phyloP scores from a whole-genome alignment of 441 rosid genomes.

The Raphanus hybrid region DNA sequence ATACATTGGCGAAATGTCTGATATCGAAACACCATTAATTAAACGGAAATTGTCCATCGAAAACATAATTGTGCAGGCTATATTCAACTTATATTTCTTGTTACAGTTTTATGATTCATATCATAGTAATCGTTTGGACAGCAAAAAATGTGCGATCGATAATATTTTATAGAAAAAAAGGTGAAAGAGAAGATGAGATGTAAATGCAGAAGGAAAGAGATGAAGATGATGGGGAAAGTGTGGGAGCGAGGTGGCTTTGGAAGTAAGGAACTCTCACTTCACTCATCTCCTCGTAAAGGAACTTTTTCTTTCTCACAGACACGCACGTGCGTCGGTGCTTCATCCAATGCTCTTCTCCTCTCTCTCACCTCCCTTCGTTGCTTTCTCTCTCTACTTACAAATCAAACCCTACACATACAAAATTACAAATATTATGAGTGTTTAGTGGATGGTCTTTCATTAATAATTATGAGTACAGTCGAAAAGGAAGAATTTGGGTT shows the following conservation, averaged over 20 bases:
- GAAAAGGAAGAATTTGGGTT: no score
- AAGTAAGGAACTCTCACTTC: slow-evolving; percentile 38
- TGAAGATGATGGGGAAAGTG: slow-evolving; percentile 35
- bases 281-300: slow-evolving; percentile 48
- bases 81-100: not conserved
- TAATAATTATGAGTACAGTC: no score
- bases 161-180: not conserved
- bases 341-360: slow-evolving; percentile 37
- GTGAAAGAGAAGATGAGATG: not conserved
- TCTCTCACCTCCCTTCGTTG: not conserved
- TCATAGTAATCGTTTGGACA: not conserved
- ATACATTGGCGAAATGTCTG: no score
- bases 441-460: not conserved
- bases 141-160: not conserved
- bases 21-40: no score
- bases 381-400: slow-evolving; percentile 16
- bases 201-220: slow-evolving; percentile 13
- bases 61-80: not conserved
- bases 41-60: no score
- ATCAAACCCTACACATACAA: slow-evolving; percentile 14
- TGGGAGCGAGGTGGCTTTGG: slow-evolving; percentile 40
- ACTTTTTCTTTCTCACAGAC: slow-evolving; percentile 31
- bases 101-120: not conserved
- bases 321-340: slow-evolving; percentile 44
- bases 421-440: not conserved